phyloP scores from a whole-genome alignment of 2,329 filamentous ascomycete species.

The Hypoxylon sp. region DNA sequence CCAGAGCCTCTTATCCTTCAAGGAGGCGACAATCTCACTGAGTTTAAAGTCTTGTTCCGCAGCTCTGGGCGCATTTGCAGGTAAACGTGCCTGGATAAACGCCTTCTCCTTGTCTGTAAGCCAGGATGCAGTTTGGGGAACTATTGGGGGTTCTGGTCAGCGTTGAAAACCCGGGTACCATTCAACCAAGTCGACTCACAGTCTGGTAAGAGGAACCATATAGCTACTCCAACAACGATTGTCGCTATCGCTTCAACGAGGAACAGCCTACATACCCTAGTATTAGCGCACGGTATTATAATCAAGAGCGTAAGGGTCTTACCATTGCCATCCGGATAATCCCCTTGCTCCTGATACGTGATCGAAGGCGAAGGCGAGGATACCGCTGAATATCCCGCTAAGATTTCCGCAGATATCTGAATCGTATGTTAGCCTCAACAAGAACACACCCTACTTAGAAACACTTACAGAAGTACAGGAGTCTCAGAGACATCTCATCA shows the following conservation, averaged over 20 bases:
- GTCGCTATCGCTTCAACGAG: conserved; percentile 64
- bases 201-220: conserved; percentile 69
- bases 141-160: conserved; percentile 38
- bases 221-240: conserved; percentile 60
- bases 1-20: conserved; percentile 61
- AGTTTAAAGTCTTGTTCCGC: conserved; percentile 58
- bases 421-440: conserved; percentile 20
- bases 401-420: conserved; percentile 52
- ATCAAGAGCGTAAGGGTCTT: neutral
- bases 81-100: conserved; percentile 61
- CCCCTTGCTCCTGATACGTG: conserved; percentile 48
- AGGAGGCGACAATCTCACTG: conserved; percentile 56
- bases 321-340: conserved; percentile 54
- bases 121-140: conserved; percentile 53
- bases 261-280: conserved; percentile 54
- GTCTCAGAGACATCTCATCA: conserved; percentile 62
- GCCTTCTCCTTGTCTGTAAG: conserved; percentile 58
- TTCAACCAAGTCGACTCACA: conserved; percentile 56
- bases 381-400: conserved; percentile 51
- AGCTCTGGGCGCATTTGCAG: conserved; percentile 59
- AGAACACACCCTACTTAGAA: neutral
- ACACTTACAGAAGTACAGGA: conserved; percentile 62
- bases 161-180: neutral
- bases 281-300: conserved; percentile 9
- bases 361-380: conserved; percentile 48